A percentile compares a stretch with the other conserved stretches of the same genome.
phyloP scores from a whole-genome alignment of 805 yeast species.

The Starmerella geochares region DNA sequence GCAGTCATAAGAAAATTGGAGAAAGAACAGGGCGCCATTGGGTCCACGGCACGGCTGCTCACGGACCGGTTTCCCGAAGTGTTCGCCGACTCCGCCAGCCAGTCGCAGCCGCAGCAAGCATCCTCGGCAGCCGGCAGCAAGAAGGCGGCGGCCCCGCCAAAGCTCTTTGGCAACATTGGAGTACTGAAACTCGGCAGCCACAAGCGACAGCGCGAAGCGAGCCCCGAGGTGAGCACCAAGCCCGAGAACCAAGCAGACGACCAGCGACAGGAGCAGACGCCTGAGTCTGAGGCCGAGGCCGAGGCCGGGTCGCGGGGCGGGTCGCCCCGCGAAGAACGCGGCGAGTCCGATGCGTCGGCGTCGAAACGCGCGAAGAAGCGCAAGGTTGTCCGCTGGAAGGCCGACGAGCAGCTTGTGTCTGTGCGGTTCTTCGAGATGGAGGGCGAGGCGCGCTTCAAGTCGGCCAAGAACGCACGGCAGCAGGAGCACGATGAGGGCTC shows the following conservation, averaged over 20 bases:
- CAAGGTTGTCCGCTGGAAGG: slow-evolving; percentile 30
- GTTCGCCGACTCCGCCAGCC: background rate
- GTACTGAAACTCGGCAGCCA: slow-evolving; percentile 14
- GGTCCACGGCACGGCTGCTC: background rate
- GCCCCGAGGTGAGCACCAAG: background rate
- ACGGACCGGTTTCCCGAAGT: background rate
- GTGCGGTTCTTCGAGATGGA: slow-evolving; percentile 29
- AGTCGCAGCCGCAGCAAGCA: background rate
- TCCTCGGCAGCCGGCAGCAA: background rate
- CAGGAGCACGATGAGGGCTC: slow-evolving; percentile 23
- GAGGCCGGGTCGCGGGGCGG: background rate
- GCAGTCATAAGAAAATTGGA: slow-evolving; percentile 1
- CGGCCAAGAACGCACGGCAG: slow-evolving; percentile 21
- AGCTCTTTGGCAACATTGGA: slow-evolving; percentile 15
- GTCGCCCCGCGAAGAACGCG: background rate
- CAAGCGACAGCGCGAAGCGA: slow-evolving; percentile 14
- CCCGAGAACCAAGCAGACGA: background rate
- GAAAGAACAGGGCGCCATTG: background rate
- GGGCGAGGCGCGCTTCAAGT: slow-evolving; percentile 20
- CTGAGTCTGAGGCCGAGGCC: background rate
- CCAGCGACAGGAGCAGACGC: background rate
- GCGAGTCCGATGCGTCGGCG: background rate
- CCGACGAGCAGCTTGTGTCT: slow-evolving; percentile 28
- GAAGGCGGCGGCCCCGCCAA: slow-evolving; percentile 9
- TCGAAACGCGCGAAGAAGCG: slow-evolving; percentile 15